These are phyloP conservation scores for Neurospora terricola DNA, from an alignment of 495 filamentous ascomycete genomes.

Conservation along the genomic window DNA sequence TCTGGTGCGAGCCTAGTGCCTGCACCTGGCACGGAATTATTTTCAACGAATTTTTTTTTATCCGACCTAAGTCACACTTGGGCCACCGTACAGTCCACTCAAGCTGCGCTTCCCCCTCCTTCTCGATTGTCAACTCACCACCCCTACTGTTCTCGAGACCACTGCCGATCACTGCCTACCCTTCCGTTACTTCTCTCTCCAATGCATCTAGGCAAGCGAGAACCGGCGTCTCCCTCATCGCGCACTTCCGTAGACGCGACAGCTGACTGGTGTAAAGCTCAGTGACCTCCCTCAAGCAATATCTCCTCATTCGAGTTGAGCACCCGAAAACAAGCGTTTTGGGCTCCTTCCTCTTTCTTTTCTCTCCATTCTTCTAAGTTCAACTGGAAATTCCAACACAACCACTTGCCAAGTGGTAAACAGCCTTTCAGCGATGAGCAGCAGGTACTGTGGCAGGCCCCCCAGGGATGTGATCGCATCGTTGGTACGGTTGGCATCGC, in stretches of 20 bases:
- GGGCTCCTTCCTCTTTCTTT: background rate
- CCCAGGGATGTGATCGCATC: background rate
- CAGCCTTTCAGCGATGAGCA: background rate
- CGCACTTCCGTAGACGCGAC: background rate
- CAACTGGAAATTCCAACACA: background rate
- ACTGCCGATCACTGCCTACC: background rate
- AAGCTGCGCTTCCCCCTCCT: background rate
- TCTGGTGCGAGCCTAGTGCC: too few relatives aligned
- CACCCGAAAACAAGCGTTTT: background rate
- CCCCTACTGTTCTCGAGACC: background rate
- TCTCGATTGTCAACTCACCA: background rate
- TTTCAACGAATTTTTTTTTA: too few relatives aligned
- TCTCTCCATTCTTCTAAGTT: background rate
- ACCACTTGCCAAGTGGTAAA: background rate
- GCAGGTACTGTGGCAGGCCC: background rate
- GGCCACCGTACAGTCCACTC: background rate
- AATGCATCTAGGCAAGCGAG: background rate
- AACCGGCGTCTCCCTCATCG: background rate
- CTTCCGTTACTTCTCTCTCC: background rate
- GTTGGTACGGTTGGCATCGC: background rate
- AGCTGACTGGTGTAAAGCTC: background rate
- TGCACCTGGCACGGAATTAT: too few relatives aligned
- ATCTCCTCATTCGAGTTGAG: background rate
- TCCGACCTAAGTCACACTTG: too few relatives aligned
- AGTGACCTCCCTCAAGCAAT: background rate